phyloP scores from a whole-genome alignment of 208 protist genomes.

The Trypanosomatidae sp. region DNA sequence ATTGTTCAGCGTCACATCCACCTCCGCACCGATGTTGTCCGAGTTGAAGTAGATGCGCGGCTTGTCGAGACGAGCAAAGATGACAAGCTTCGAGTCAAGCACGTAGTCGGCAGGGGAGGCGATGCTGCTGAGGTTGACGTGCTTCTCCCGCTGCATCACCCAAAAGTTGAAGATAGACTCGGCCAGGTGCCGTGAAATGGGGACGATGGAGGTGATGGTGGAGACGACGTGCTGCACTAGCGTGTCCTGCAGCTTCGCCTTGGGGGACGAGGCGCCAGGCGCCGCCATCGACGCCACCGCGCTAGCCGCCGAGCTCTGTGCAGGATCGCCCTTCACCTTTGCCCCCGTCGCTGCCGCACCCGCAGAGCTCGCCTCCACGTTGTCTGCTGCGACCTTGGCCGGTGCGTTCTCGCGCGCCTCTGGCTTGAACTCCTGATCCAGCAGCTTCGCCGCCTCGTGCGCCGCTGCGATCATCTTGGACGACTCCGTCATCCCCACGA shows the following conservation, averaged over 20 bases:
- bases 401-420: too few relatives aligned
- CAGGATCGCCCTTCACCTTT: too few relatives aligned
- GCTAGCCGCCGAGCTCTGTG: background rate
- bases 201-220: conserved; percentile 47
- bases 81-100: conserved; percentile 48
- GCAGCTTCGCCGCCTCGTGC: conserved; percentile 27
- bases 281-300: background rate
- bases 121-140: conserved; percentile 65
- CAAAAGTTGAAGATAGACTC: conserved; percentile 66
- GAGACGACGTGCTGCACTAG: conserved; percentile 24
- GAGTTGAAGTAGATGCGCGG: conserved; percentile 28
- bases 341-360: background rate
- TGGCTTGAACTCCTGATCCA: conserved; percentile 24
- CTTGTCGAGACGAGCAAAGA: conserved; percentile 52
- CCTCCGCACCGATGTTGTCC: conserved; percentile 24
- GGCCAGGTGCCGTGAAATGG: conserved; percentile 53
- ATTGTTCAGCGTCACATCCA: conserved; percentile 38
- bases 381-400: too few relatives aligned
- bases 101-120: conserved; percentile 65
- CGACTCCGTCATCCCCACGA: conserved; percentile 19
- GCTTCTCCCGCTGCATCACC: too few relatives aligned
- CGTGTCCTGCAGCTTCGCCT: conserved; percentile 26
- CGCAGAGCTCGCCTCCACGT: too few relatives aligned
- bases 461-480: conserved; percentile 23
- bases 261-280: too few relatives aligned